These are phyloP conservation scores for Podila verticillata DNA, from an alignment of 192 early-diverging fungal genomes.

Conservation along the genomic window DNA sequence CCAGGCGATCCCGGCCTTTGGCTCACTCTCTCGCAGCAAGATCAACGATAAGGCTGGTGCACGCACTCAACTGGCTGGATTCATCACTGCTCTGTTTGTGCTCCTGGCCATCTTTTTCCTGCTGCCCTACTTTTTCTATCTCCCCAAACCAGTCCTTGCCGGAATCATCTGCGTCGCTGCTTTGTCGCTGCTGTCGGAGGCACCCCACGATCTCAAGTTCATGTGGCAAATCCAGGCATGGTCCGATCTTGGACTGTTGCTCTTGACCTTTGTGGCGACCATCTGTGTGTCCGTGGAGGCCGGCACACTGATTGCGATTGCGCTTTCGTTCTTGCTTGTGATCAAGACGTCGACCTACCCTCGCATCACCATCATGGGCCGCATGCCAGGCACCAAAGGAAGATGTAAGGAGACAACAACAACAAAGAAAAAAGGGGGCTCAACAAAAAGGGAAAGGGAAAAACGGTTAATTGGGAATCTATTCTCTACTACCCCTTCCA, in stretches of 20 bases:
- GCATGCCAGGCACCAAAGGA: slow-evolving; percentile 35
- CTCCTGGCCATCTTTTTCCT: slow-evolving; percentile 83
- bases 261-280: slow-evolving; percentile 92
- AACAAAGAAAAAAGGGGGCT: too few species aligned
- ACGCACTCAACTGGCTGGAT: slow-evolving; percentile 86
- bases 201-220: slow-evolving; percentile 82
- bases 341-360: slow-evolving; percentile 92
- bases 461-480: background rate
- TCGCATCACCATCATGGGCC: slow-evolving; percentile 79
- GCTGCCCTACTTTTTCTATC: slow-evolving; percentile 83
- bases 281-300: slow-evolving; percentile 90
- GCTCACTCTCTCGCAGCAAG: slow-evolving; percentile 90
- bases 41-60: slow-evolving; percentile 96
- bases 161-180: slow-evolving; percentile 89
- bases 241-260: slow-evolving; percentile 84
- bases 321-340: slow-evolving; percentile 88
- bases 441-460: too few species aligned
- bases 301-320: slow-evolving; percentile 92
- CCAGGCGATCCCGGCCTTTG: slow-evolving; percentile 81
- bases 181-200: slow-evolving; percentile 76
- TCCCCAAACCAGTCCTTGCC: slow-evolving; percentile 84
- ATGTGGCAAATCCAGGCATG: slow-evolving; percentile 82
- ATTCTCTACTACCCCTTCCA: background rate
- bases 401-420: slow-evolving; percentile 24
- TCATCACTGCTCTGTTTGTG: slow-evolving; percentile 82